Conservation (phyloP, 169 alveolate species). For the Eimeria maxima region DNA sequence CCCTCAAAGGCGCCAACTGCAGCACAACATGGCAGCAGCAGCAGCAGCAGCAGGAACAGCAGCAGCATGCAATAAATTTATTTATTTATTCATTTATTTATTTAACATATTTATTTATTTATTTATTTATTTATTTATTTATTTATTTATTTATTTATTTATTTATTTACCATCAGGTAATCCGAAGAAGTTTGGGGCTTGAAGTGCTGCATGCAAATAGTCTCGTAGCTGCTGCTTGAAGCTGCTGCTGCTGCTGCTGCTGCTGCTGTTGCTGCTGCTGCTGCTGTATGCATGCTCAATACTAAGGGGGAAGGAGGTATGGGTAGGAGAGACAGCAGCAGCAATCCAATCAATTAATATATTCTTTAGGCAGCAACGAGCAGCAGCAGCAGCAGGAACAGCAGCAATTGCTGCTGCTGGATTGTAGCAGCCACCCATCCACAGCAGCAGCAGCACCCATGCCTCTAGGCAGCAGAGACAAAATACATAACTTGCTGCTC, state of each 20-base stretch:
- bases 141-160: not conserved
- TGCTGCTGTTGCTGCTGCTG: too few species aligned
- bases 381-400: constrained; percentile 58
- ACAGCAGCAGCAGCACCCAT: constrained; percentile 45
- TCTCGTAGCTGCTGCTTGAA: not conserved
- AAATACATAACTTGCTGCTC: not conserved
- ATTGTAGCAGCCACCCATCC: constrained; percentile 43
- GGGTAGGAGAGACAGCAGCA: not conserved
- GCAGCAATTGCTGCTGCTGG: constrained; percentile 20
- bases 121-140: too few species aligned
- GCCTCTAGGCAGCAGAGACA: not conserved
- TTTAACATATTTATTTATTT: too few species aligned
- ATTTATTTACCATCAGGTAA: not conserved
- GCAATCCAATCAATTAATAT: not conserved
- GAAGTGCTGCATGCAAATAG: not conserved
- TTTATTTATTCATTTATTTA: too few species aligned
- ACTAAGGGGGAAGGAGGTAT: not conserved
- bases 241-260: too few species aligned
- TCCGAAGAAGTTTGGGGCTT: constrained; percentile 33
- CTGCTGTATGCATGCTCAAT: too few species aligned
- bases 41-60: too few species aligned
- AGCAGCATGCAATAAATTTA: too few species aligned
- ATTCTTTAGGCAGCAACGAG: constrained; percentile 9
- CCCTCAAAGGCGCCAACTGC: too few species aligned
- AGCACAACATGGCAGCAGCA: too few species aligned